phyloP scores from a whole-genome alignment of 129 eudicot species.

The Centaurea solstitialis region DNA sequence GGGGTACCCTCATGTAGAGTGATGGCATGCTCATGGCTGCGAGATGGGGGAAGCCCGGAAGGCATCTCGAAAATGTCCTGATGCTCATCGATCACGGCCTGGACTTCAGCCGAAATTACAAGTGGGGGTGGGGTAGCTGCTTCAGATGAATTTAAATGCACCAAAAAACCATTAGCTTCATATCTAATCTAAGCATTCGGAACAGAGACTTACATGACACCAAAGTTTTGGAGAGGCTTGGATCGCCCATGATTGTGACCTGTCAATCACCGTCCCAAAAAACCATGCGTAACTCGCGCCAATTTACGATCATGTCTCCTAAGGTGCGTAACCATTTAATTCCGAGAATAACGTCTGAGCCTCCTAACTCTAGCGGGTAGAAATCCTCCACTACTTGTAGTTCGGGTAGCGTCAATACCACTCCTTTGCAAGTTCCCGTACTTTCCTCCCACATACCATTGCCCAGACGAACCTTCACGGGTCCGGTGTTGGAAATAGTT shows the following conservation, averaged over 20 bases:
- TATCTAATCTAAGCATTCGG: too few species aligned
- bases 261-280: background rate
- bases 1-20: too few species aligned
- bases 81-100: too few species aligned
- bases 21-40: too few species aligned
- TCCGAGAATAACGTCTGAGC: background rate
- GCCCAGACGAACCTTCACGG: background rate
- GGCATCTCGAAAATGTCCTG: too few species aligned
- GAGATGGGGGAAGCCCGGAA: too few species aligned
- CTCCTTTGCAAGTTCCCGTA: background rate
- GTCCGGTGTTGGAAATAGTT: background rate
- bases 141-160: too few species aligned
- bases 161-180: too few species aligned
- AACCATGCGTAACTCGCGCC: background rate
- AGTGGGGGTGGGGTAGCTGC: too few species aligned
- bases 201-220: too few species aligned
- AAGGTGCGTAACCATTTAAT: background rate
- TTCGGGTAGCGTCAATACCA: background rate
- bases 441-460: background rate
- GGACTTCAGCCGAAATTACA: too few species aligned
- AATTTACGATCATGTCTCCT: background rate
- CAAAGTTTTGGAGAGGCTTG: too few species aligned
- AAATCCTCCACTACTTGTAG: background rate
- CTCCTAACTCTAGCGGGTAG: background rate
- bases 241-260: background rate